Evolutionary conservation across 2,329 filamentous ascomycete species (phyloP).

Genomic region (Botrytis tulipae): DNA sequence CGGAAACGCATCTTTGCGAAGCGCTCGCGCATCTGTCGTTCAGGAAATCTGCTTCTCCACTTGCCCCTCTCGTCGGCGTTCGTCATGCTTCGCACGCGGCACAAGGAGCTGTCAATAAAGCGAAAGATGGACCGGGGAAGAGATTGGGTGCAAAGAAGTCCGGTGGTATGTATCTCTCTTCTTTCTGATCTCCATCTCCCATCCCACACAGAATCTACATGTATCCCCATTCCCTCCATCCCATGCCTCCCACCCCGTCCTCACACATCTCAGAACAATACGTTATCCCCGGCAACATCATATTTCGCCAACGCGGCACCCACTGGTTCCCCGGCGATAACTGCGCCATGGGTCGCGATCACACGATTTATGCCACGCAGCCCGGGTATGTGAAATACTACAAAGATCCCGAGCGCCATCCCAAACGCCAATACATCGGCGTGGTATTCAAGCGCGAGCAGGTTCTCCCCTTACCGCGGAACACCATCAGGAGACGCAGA

Average conservation of each 20-base stretch:
- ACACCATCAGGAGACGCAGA: slow-evolving; percentile 70
- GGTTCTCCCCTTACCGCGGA: slow-evolving; percentile 70
- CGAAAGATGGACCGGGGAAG: slow-evolving; percentile 72
- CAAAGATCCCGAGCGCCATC: slow-evolving; percentile 77
- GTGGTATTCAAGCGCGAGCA: slow-evolving; percentile 83
- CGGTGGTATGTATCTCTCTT: slow-evolving; percentile 59
- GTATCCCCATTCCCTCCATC: not conserved
- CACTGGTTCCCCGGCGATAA: slow-evolving; percentile 96
- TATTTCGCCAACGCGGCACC: slow-evolving; percentile 94
- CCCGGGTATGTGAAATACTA: slow-evolving; percentile 97
- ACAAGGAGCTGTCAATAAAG: slow-evolving; percentile 68
- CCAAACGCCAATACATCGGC: slow-evolving; percentile 90
- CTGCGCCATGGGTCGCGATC: slow-evolving; percentile 89
- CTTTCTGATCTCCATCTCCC: not conserved
- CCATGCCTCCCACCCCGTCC: not conserved
- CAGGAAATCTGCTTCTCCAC: slow-evolving; percentile 16
- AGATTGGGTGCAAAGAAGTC: slow-evolving; percentile 93
- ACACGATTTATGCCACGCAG: slow-evolving; percentile 86
- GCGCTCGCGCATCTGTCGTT: slow-evolving; percentile 35
- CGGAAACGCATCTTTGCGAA: slow-evolving; percentile 34
- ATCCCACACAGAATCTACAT: not conserved
- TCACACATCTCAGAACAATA: slow-evolving; percentile 64
- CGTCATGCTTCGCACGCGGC: slow-evolving; percentile 48
- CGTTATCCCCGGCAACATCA: slow-evolving; percentile 94
- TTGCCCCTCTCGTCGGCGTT: slow-evolving; percentile 29